Evolutionary conservation across 306 rosid genomes (phyloP).

Genomic region (Prunus campanulata): DNA sequence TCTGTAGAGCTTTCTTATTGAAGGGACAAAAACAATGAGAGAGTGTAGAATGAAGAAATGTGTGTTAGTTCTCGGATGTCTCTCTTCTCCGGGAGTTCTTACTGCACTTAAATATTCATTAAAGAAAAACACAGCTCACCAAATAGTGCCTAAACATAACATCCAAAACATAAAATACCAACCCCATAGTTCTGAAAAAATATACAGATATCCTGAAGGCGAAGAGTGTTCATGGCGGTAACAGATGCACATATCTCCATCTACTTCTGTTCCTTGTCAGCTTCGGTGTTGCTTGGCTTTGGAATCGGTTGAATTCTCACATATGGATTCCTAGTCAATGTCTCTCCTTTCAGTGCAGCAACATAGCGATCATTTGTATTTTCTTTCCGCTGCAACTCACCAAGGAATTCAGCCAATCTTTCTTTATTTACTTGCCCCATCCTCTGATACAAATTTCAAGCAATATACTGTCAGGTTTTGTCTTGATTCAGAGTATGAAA

Average conservation of each 20-base stretch:
- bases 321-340: slow-evolving; percentile 78
- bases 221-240: not conserved
- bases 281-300: slow-evolving; percentile 25
- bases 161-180: not conserved
- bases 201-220: not conserved
- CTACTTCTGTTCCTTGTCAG: slow-evolving; percentile 42
- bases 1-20: too few species aligned
- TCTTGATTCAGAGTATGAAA: not conserved
- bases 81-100: not conserved
- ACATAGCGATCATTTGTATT: slow-evolving; percentile 87
- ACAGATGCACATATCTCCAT: not conserved
- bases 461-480: not conserved
- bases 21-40: too few species aligned
- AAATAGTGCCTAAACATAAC: not conserved
- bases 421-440: slow-evolving; percentile 82
- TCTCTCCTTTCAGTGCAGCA: slow-evolving; percentile 83
- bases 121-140: not conserved
- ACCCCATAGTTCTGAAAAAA: not conserved
- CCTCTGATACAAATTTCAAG: slow-evolving; percentile 45
- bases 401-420: slow-evolving; percentile 77
- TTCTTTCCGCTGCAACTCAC: slow-evolving; percentile 84
- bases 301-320: slow-evolving; percentile 82
- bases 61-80: not conserved
- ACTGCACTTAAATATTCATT: not conserved
- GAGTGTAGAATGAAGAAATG: not conserved